Evolutionary conservation across 2,329 filamentous ascomycete species (phyloP), one percentile per base, ranked within the genome.

Genomic region (Fusarium tjaetaba): DNA sequence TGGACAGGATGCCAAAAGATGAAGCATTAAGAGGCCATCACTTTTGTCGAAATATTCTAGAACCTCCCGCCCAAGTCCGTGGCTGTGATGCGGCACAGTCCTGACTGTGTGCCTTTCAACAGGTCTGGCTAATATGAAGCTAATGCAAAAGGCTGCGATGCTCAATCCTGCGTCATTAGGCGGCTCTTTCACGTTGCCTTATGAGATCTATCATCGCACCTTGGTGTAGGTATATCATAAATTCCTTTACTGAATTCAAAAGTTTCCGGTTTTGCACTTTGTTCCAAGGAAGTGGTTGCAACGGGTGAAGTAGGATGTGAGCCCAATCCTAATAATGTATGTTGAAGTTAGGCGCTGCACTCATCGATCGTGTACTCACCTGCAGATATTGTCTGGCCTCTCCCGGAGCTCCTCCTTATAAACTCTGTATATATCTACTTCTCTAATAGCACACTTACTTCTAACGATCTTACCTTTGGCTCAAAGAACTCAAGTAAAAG

Each of bases 81-180:
- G 41, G 41, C 22, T 42, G 22, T 42, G 14, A 42, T 42, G 41
- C 0, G 9, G 0, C 41, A 42, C 14, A 24, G 1, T 9, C n/a
- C 0, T 42, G 1, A 16, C 0, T 0, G 0, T 42, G 14, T 0
- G 5, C 41, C 7, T 42, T 42, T 16, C n/a, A 24, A 16, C 9
- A 24, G 9, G 0, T 24, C 41, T 42, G 0, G 8, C 41, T n/a
- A 42, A 11, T 24, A n/a, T 16, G 9, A 16, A 11, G 41, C 5
- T n/a, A 3, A 14, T 41, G 0, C 5, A 22, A 41, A 8, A 2
- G 39, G 0, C 39, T 41, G 7, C 1, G 20, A 4, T 42, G n/a
- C 6, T 42, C 22, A 11, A 7, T 42, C 9, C n/a, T 42, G 41
- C 7, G n/a, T 16, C 7, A 16, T 42, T 24, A 24, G 14, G 41